These are phyloP conservation scores for Metschnikowia hibisci DNA, from an alignment of 805 yeast species.

Conservation along the genomic window DNA sequence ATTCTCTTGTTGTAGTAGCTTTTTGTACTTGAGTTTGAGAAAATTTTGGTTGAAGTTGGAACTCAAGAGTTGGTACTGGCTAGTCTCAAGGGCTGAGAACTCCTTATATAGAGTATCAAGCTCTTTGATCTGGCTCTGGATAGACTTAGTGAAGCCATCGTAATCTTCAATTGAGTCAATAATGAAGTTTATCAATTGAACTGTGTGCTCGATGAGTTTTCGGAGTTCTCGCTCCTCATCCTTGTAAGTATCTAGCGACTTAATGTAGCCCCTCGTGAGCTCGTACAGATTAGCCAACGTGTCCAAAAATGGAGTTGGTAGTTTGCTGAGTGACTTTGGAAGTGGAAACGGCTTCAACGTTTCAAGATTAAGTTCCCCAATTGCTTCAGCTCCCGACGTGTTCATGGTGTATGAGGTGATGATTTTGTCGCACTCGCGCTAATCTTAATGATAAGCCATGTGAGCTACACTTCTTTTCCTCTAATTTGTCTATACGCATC, in stretches of 20 bases:
- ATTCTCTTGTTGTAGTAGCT: conserved; percentile 9
- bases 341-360: conserved; percentile 22
- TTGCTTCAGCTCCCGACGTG: background rate
- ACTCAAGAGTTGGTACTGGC: conserved; percentile 37
- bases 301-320: conserved; percentile 26
- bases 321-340: conserved; percentile 26
- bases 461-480: background rate
- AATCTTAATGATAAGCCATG: background rate
- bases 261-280: conserved; percentile 24
- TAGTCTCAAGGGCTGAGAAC: conserved; percentile 32
- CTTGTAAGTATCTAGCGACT: conserved; percentile 23
- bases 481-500: too few species aligned
- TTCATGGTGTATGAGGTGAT: background rate
- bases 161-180: conserved; percentile 18
- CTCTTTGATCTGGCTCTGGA: conserved; percentile 22
- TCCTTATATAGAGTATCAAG: conserved; percentile 28
- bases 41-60: conserved; percentile 33
- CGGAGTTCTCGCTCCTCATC: conserved; percentile 21
- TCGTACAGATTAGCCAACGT: conserved; percentile 27
- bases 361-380: background rate
- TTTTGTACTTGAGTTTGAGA: conserved; percentile 10
- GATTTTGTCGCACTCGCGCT: background rate
- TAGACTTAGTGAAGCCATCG: conserved; percentile 17
- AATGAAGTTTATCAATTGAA: conserved; percentile 21
- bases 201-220: conserved; percentile 14